Base-by-base conservation (phyloP, 2,329 filamentous ascomycete species). In the Fusarium luffae region DNA sequence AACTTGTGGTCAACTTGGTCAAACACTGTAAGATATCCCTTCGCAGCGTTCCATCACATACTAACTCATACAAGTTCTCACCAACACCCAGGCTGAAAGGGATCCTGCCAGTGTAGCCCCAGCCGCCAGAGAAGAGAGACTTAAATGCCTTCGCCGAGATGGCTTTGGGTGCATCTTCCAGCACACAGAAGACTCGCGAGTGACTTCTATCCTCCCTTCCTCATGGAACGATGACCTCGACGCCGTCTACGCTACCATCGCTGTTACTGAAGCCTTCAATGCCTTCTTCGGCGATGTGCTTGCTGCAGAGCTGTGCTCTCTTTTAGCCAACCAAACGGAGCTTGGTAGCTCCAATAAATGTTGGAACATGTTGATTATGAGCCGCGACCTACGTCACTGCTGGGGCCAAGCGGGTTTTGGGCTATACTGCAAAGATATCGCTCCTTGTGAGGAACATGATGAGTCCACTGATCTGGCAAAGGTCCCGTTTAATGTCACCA, bases 131-230 rank as follows among this genome's bases (percentile, higher is more conserved):
- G 18, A 12, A 11, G 34, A 37, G 34, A 37, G 34, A 37, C 6
- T 4, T 11, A 37, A 37, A n/a, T 37, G 34, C 5, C 10, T 6
- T 6, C 18, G 18, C 18, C 34, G 18, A 37, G 18, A 37, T 37
- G 18, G n/a, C 11, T n/a, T 5, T n/a, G 10, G 10, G 10, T 37
- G 18, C 18, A 12, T 37, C 34, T 37, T n/a, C 34, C 34, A 37
- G 18, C 34, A n/a, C 34, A 37, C 18, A 37, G 1, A 6, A 5
- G 1, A 1, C 3, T 11, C 34, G 18, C 0, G 5, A n/a, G 18
- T n/a, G 18, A 37, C 34, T n/a, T 37, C 10, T n/a, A n/a, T 37
- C 4, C 34, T 37, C 10, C 34, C 34, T n/a, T 37, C 34, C 18
- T n/a, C 18, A 11, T 37, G 34, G 34, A 37, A n/a, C 18, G 10